Percentiles rank a stretch among this genome's conserved stretches.
phyloP scores from a whole-genome alignment of 148 eudicot genomes.

The Dianthus caryophyllus region DNA sequence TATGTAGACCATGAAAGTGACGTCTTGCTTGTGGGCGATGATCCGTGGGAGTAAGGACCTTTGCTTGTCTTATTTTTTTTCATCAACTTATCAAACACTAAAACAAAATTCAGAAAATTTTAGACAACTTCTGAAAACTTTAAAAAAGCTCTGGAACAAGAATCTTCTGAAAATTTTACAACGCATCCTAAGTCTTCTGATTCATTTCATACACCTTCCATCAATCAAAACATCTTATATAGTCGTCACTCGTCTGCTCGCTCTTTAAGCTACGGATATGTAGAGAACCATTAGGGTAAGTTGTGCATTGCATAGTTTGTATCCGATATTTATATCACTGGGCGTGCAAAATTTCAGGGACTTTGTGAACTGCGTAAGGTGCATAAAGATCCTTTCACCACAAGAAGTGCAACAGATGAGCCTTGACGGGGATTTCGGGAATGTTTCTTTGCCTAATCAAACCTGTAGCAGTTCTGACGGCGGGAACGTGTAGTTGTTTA shows the following conservation, averaged over 20 bases:
- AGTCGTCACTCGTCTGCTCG: neutral
- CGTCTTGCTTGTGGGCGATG: constrained; percentile 91
- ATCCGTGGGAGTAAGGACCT: constrained; percentile 99
- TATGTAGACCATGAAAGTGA: constrained; percentile 92
- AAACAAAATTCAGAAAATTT: too few relatives aligned
- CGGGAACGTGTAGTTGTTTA: constrained; percentile 47
- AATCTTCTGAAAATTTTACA: too few relatives aligned
- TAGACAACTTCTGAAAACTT: too few relatives aligned
- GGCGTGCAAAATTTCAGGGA: constrained; percentile 49
- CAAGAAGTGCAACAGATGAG: constrained; percentile 99
- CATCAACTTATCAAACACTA: too few relatives aligned
- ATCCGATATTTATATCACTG: neutral
- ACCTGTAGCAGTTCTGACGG: constrained; percentile 93
- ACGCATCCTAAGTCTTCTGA: constrained; percentile 40
- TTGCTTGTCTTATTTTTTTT: too few relatives aligned
- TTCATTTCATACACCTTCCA: constrained; percentile 4
- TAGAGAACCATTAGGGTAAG: too few relatives aligned
- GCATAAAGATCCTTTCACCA: constrained; percentile 89
- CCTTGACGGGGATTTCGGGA: constrained; percentile 86
- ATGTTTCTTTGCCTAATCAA: constrained; percentile 61
- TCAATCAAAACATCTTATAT: neutral
- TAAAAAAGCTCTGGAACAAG: too few relatives aligned
- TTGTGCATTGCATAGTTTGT: neutral
- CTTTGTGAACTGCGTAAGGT: constrained; percentile 78
- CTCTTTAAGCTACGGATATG: neutral